phyloP scores from a whole-genome alignment of 371 early-diverging fungal species.

The Mortierella sp. region DNA sequence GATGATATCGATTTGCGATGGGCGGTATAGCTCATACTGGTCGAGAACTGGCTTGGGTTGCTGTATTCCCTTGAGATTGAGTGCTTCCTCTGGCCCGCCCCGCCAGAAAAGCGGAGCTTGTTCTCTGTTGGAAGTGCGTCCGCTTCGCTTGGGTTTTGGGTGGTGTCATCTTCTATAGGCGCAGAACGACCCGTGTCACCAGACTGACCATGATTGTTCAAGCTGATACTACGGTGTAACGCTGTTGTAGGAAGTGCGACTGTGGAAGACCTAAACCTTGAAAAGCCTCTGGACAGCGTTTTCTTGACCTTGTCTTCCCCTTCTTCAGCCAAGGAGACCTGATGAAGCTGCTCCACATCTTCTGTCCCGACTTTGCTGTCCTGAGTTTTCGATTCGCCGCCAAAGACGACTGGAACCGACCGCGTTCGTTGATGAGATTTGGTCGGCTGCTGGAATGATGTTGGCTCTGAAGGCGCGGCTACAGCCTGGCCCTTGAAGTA shows the following conservation, averaged over 20 bases:
- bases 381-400: not conserved
- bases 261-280: conserved; percentile 10
- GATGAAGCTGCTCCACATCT: conserved; percentile 13
- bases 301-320: conserved; percentile 22
- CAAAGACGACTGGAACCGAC: conserved; percentile 21
- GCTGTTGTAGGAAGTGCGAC: conserved; percentile 15
- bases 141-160: conserved; percentile 3
- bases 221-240: conserved; percentile 25
- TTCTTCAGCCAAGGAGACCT: conserved; percentile 16
- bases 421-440: conserved; percentile 32
- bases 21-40: conserved; percentile 3
- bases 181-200: conserved; percentile 8
- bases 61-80: conserved; percentile 3
- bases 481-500: conserved; percentile 12
- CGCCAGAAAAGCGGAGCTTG: conserved; percentile 17
- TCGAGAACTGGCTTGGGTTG: conserved; percentile 16
- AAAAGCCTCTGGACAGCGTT: conserved; percentile 12
- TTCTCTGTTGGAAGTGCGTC: conserved; percentile 15
- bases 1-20: conserved; percentile 20
- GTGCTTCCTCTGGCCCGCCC: not conserved
- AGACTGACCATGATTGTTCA: conserved; percentile 11
- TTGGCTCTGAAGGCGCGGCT: conserved; percentile 7
- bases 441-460: conserved; percentile 5
- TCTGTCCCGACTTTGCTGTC: not conserved
- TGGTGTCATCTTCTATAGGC: conserved; percentile 14